Evolutionary conservation across 257 asterid genomes (phyloP).

Genomic region (Haberlea rhodopensis): DNA sequence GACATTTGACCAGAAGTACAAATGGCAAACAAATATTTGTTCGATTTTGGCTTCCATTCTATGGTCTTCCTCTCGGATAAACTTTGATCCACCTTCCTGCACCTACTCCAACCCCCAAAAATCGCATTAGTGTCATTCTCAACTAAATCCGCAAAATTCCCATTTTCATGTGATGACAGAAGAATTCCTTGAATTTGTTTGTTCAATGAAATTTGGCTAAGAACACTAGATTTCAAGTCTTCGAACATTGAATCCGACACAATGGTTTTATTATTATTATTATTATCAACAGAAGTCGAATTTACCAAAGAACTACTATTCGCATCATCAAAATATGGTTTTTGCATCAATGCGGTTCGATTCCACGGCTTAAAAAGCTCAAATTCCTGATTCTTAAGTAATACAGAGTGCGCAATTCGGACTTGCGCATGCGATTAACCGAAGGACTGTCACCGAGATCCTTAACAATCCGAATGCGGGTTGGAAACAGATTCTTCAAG

Average conservation of each 20-base stretch:
- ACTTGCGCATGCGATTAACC: conserved; percentile 69
- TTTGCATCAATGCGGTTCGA: conserved; percentile 37
- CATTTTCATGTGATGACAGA: conserved; percentile 62
- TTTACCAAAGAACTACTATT: conserved; percentile 10
- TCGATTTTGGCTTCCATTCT: conserved; percentile 77
- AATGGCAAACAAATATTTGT: conserved; percentile 80
- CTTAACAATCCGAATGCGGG: conserved; percentile 40
- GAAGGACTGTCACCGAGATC: conserved; percentile 32
- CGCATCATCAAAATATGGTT: conserved; percentile 3
- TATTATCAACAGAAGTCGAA: conserved; percentile 27
- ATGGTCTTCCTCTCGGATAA: conserved; percentile 57
- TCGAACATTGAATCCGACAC: conserved; percentile 32
- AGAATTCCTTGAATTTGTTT: conserved; percentile 66
- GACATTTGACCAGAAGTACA: conserved; percentile 97
- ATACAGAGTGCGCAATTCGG: conserved; percentile 69
- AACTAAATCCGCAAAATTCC: conserved; percentile 30
- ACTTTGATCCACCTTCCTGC: conserved; percentile 67
- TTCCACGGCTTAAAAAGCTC: conserved; percentile 74
- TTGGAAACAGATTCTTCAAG: conserved; percentile 46
- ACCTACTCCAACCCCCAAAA: conserved; percentile 46
- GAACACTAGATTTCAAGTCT: conserved; percentile 54
- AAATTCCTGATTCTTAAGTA: conserved; percentile 73
- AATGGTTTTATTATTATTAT: conserved; percentile 9
- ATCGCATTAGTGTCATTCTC: conserved; percentile 48
- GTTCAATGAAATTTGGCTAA: conserved; percentile 66